Base-by-base conservation (phyloP, 2,329 filamentous ascomycete species). In the Rugonectria rugulosa region DNA sequence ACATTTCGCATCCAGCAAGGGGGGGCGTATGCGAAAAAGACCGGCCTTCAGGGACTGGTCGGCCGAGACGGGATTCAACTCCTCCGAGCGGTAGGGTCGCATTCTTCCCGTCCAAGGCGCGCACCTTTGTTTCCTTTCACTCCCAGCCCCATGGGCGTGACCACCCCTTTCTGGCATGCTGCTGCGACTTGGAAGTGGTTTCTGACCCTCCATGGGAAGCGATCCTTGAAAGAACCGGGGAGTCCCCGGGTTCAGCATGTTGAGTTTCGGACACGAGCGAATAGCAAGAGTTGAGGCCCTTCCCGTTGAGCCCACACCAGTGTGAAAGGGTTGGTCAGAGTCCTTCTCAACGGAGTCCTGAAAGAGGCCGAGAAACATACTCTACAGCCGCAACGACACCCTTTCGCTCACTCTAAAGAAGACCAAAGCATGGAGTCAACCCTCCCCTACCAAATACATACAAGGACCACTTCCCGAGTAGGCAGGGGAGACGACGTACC, bases 1-100 rank as follows among this genome's bases (percentile, higher is more conserved):
- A 7, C 7, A 6, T 21, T 11, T 23, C n/a, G 34, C 19, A 12
- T 14, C n/a, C 5, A 14, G 29, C 29, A n/a, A n/a, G n/a, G 29
- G 29, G 29, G 6, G 11, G 24, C 6, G 24, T 27, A 7, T 10
- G 29, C 5, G 29, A 32, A 14, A 11, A 14, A 11, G n/a, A 32
- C 29, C 29, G 29, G 29, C 29, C 11, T 6, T 32, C 11, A 14
- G 37, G 17, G 19, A 21, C 20, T 12, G 11, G 19, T 40, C 48
- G 40, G 48, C 38, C 40, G 48, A 43, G 48, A 51, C 31, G 46
- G 40, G 11, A 29, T 40, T 41, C 4, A 20, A 11, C 15, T 36
- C 5, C 29, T 11, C n/a, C n/a, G n/a, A n/a, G 29, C 10, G 5
- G n/a, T 9, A 20, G 20, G 2, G 37, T 40, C 24, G 37, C 20